These are phyloP conservation scores for Fusarium sp. DNA, from an alignment of 2,329 filamentous ascomycete species.

Conservation along the genomic window DNA sequence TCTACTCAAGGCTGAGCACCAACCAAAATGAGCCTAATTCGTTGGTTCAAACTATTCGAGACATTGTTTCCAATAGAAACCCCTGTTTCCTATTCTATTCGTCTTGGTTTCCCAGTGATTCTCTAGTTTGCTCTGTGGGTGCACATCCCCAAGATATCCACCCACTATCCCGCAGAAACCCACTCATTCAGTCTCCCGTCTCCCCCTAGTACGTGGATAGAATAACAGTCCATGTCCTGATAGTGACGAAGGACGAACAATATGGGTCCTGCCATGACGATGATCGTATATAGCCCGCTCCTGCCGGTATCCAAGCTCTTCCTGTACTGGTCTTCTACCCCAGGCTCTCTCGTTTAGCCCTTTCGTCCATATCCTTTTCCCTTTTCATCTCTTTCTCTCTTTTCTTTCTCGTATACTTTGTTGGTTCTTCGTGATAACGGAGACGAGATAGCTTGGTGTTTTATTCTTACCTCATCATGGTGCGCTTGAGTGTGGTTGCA, in stretches of 20 bases:
- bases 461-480: slow-evolving; percentile 49
- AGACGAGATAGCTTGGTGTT: slow-evolving; percentile 13
- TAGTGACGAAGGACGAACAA: slow-evolving; percentile 11
- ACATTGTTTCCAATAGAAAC: background rate
- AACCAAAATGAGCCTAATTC: background rate
- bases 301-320: slow-evolving; percentile 8
- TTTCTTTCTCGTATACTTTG: slow-evolving; percentile 7
- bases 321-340: background rate
- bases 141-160: slow-evolving; percentile 5
- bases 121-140: slow-evolving; percentile 8
- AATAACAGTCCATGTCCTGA: background rate
- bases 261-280: slow-evolving; percentile 14
- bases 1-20: background rate
- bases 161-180: slow-evolving; percentile 31
- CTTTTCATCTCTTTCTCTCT: background rate
- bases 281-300: slow-evolving; percentile 37
- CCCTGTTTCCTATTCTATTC: background rate
- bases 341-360: slow-evolving; percentile 16
- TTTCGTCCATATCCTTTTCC: background rate
- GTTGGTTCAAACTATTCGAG: background rate
- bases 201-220: slow-evolving; percentile 21
- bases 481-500: slow-evolving; percentile 52
- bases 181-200: slow-evolving; percentile 33
- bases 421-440: slow-evolving; percentile 25
- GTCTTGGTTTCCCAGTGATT: background rate